Evolutionary conservation across 2,329 filamentous ascomycete species (phyloP).

Genomic region (Fusarium mexicanum): DNA sequence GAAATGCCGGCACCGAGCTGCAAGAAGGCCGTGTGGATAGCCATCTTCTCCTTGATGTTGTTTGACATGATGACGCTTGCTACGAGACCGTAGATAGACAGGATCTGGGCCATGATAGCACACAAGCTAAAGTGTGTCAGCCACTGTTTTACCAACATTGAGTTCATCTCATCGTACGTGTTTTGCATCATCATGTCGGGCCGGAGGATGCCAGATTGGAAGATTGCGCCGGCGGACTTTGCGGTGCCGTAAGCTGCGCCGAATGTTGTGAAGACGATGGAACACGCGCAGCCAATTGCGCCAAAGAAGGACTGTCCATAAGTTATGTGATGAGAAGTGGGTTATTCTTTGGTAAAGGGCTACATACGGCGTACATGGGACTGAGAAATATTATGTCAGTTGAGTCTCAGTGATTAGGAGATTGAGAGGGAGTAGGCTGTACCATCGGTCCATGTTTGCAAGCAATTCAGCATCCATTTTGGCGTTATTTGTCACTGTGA

Average conservation of each 20-base stretch:
- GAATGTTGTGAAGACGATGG: constrained; percentile 63
- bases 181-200: constrained; percentile 58
- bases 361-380: constrained; percentile 57
- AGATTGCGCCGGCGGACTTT: constrained; percentile 56
- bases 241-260: constrained; percentile 58
- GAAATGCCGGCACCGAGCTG: constrained; percentile 56
- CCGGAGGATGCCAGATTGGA: constrained; percentile 54
- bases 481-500: neutral
- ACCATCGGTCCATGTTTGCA: constrained; percentile 52
- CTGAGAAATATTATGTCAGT: constrained; percentile 39
- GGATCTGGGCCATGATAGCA: constrained; percentile 59
- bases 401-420: neutral
- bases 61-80: constrained; percentile 56
- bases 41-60: constrained; percentile 52
- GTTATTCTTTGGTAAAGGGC: neutral
- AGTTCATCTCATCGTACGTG: constrained; percentile 39
- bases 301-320: constrained; percentile 52
- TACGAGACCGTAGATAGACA: constrained; percentile 59
- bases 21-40: constrained; percentile 55
- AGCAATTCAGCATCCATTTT: constrained; percentile 47
- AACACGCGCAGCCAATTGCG: constrained; percentile 52
- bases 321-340: neutral
- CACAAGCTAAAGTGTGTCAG: constrained; percentile 47
- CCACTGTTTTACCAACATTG: neutral
- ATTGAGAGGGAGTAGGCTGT: neutral